Evolutionary conservation across 192 early-diverging fungal species (phyloP).

Genomic region (Podila verticillata): DNA sequence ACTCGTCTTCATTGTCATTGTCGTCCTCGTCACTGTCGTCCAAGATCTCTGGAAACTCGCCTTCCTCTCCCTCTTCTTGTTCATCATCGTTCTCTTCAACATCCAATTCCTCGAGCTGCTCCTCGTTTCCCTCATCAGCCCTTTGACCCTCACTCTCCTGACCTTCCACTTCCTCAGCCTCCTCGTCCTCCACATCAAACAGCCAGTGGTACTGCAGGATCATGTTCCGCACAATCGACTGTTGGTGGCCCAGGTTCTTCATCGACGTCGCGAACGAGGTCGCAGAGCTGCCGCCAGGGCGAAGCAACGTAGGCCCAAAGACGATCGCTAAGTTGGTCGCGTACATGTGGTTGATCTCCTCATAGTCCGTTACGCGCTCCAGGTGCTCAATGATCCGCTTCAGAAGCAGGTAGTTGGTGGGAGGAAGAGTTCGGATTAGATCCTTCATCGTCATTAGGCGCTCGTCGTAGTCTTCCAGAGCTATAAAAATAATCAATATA

Average conservation of each 20-base stretch:
- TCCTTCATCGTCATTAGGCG: conserved; percentile 78
- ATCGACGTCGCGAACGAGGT: conserved; percentile 69
- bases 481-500: conserved; percentile 13
- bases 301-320: conserved; percentile 93
- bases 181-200: conserved; percentile 75
- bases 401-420: conserved; percentile 69
- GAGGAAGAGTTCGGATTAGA: conserved; percentile 68
- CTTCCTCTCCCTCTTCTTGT: conserved; percentile 13
- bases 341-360: conserved; percentile 89
- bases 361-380: conserved; percentile 78
- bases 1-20: conserved; percentile 9
- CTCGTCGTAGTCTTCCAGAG: conserved; percentile 75
- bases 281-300: conserved; percentile 64
- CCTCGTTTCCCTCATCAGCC: not conserved
- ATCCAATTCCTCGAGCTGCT: not conserved
- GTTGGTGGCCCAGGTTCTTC: conserved; percentile 79
- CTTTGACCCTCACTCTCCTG: not conserved
- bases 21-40: conserved; percentile 38
- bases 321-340: conserved; percentile 91
- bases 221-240: conserved; percentile 76
- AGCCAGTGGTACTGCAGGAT: conserved; percentile 83
- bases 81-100: conserved; percentile 1
- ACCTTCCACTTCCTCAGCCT: not conserved
- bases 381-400: conserved; percentile 79
- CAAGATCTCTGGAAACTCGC: conserved; percentile 34